A percentile compares a stretch with the other conserved stretches of the same genome.
These are phyloP conservation scores for Aspergillus sp. DNA, from an alignment of 2,329 filamentous ascomycete species.

Conservation along the genomic window DNA sequence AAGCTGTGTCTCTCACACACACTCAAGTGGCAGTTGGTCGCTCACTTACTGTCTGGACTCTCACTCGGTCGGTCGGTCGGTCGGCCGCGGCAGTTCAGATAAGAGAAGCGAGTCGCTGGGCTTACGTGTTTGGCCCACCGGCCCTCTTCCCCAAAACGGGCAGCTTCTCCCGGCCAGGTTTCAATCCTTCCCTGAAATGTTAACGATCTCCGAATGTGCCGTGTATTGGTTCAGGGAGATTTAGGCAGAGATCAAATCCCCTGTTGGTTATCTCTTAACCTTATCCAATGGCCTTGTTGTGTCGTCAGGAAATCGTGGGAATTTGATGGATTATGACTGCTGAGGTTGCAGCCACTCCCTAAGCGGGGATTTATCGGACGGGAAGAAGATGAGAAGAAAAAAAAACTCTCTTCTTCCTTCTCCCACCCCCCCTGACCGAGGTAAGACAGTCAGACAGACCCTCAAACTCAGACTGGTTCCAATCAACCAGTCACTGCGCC, in stretches of 20 bases:
- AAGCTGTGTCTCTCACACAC: too few species aligned
- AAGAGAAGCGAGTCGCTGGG: conserved; percentile 3
- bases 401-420: neutral
- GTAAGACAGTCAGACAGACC: neutral
- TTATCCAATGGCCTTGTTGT: neutral
- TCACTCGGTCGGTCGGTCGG: neutral
- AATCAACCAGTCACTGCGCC: neutral
- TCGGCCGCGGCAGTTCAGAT: conserved; percentile 4
- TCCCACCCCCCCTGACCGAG: neutral
- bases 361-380: neutral
- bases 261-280: neutral
- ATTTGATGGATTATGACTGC: too few species aligned
- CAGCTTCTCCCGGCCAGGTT: conserved; percentile 3
- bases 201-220: neutral
- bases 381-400: neutral
- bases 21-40: too few species aligned
- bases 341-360: too few species aligned
- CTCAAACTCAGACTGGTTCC: too few species aligned
- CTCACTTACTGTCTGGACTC: neutral
- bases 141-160: conserved; percentile 10
- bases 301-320: too few species aligned
- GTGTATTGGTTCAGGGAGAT: neutral
- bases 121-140: conserved; percentile 22
- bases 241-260: conserved; percentile 2
- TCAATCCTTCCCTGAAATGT: neutral